Conservation (phyloP, 768 basidiomycete species). For the Fistulinella prunicolor region DNA sequence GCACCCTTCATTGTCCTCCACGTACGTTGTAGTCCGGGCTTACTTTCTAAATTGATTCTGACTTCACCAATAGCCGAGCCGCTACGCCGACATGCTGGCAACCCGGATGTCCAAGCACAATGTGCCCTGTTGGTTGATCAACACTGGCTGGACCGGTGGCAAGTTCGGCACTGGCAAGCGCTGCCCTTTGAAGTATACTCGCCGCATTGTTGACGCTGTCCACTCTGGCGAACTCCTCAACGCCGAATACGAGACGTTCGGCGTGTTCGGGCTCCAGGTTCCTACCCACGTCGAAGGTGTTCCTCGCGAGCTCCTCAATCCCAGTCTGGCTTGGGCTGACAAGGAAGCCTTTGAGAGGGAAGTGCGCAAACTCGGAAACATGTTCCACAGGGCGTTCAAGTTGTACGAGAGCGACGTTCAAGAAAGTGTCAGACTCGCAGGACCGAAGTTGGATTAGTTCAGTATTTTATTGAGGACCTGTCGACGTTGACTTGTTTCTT, state of each 20-base stretch:
- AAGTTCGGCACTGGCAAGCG: slow-evolving; percentile 92
- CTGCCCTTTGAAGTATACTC: slow-evolving; percentile 94
- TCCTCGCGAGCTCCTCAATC: slow-evolving; percentile 88
- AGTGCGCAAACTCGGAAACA: slow-evolving; percentile 80
- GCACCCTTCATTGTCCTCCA: slow-evolving; percentile 99
- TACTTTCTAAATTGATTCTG: slow-evolving; percentile 2
- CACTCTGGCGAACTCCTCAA: slow-evolving; percentile 89
- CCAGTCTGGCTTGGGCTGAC: slow-evolving; percentile 80
- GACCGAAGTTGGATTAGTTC: slow-evolving; percentile 48
- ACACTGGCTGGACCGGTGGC: slow-evolving; percentile 97
- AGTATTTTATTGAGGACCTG: background rate
- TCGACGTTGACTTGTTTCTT: too few relatives aligned
- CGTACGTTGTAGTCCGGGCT: slow-evolving; percentile 38
- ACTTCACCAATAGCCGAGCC: slow-evolving; percentile 58
- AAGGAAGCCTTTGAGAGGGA: slow-evolving; percentile 89
- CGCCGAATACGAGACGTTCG: slow-evolving; percentile 84
- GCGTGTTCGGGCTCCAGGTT: slow-evolving; percentile 78
- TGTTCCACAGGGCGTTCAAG: slow-evolving; percentile 94
- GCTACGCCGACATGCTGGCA: slow-evolving; percentile 97
- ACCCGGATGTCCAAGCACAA: slow-evolving; percentile 87
- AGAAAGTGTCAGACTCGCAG: slow-evolving; percentile 76
- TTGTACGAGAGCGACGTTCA: slow-evolving; percentile 87
- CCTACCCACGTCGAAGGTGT: slow-evolving; percentile 84
- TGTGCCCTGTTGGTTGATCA: slow-evolving; percentile 97
- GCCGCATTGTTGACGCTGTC: slow-evolving; percentile 94